Evolutionary conservation across 768 basidiomycete species (phyloP).

Genomic region (Auricularia heimuer): DNA sequence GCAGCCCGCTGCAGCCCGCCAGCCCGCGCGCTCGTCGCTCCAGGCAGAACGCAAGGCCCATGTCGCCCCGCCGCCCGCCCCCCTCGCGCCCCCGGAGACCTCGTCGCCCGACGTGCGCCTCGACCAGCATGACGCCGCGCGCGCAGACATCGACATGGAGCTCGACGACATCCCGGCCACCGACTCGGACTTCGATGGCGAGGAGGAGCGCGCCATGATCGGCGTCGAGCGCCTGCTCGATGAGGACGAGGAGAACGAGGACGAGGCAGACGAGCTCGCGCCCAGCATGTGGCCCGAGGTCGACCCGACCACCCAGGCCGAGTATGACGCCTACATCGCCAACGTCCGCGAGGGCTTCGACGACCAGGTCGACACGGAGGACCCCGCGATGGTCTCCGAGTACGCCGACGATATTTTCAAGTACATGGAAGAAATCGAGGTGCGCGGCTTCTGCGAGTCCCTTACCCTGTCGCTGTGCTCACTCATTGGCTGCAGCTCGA

Average conservation of each 20-base stretch:
- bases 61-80: constrained; percentile 29
- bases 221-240: constrained; percentile 2
- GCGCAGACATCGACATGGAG: constrained; percentile 44
- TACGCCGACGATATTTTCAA: constrained; percentile 97
- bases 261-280: constrained; percentile 27
- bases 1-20: constrained; percentile 13
- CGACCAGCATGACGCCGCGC: constrained; percentile 27
- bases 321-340: constrained; percentile 53
- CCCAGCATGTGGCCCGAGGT: constrained; percentile 54
- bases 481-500: constrained; percentile 44
- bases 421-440: constrained; percentile 93
- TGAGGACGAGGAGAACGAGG: neutral
- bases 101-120: constrained; percentile 33
- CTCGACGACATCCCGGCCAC: constrained; percentile 16
- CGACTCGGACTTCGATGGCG: neutral
- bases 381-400: constrained; percentile 95
- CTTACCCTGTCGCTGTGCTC: constrained; percentile 8
- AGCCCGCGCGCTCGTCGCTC: neutral
- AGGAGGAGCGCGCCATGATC: neutral
- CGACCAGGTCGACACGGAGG: constrained; percentile 62
- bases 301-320: constrained; percentile 47
- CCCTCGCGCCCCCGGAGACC: constrained; percentile 27
- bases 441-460: constrained; percentile 24
- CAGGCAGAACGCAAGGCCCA: constrained; percentile 23
- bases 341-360: constrained; percentile 53